Base-by-base conservation (phyloP, 257 asterid genomes). In the Euphrasia confusa region DNA sequence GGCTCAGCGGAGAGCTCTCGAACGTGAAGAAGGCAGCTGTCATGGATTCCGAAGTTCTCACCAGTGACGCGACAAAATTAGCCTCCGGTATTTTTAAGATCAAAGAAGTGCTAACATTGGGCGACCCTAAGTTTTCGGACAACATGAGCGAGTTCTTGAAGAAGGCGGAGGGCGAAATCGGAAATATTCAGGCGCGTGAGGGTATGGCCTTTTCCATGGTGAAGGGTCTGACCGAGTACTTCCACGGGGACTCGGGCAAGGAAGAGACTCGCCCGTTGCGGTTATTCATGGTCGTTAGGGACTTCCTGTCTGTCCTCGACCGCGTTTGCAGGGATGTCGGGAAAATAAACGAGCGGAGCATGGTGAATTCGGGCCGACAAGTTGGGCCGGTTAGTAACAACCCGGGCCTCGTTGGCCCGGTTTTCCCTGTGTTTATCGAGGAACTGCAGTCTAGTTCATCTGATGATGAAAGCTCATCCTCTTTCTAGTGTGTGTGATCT, bases 21-120 rank as follows among this genome's bases (percentile, higher is more conserved):
- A 89, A 84, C 17, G 97, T 84, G 45, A 89, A 83, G 72, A 89
- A 86, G 73, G 95, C 89, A 4, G 97, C 97, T 27, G 67, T 76
- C n/a, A 79, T 89, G 85, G 94, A 86, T 32, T 78, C 91, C 0
- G 86, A 81, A 4, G 77, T 80, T 15, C 84, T 86, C 1, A 48
- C 57, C 63, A 76, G 67, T 0, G 97, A 89, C 12, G 81, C 83
- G 1, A 47, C 52, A n/a, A 84, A 84, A 67, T 78, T 86, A 39
- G 84, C 78, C 4, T 26, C 66, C 0, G 94, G 92, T 40, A 50
- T 89, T 9, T 10, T 55, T 8, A 84, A 83, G 72, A 72, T 89
- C 28, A 45, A 47, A 0, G 77, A 81, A 37, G 81, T 84, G 11
- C n/a, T 81, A 61, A 78, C 78, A 62, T 65, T 84, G 65, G 81